A percentile compares a stretch with the other conserved stretches of the same genome.
Conservation (phyloP, 2,329 filamentous ascomycete genomes). For the Iodosphaeria phyllophila region DNA sequence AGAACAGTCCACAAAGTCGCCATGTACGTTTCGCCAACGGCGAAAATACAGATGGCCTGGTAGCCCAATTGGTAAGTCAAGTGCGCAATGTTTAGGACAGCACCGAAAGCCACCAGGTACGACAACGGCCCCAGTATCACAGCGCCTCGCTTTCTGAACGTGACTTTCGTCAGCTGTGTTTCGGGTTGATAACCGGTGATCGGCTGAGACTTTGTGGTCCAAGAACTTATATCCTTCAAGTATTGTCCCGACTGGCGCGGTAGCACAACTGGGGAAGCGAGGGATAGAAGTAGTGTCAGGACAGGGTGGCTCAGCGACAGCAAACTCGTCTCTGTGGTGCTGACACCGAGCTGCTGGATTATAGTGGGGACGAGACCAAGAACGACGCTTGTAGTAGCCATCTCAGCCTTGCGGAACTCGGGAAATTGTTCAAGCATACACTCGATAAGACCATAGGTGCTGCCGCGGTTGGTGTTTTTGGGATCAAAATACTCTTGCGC, state of each 20-base stretch:
- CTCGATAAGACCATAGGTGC: constrained; percentile 2
- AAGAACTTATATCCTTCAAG: no score
- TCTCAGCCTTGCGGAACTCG: constrained; percentile 7
- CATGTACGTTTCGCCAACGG: background rate
- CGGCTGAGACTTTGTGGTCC: constrained; percentile 1
- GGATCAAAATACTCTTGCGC: no score
- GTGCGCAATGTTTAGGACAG: constrained; percentile 9
- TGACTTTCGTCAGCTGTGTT: no score
- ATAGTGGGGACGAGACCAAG: constrained; percentile 8
- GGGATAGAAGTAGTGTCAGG: constrained; percentile 6
- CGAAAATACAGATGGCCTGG: constrained; percentile 9
- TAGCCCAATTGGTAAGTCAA: constrained; percentile 10
- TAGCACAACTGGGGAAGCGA: constrained; percentile 6
- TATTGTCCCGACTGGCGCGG: background rate
- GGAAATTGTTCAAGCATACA: constrained; percentile 6
- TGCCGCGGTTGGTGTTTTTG: no score
- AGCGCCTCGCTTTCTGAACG: constrained; percentile 2
- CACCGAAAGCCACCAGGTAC: constrained; percentile 7
- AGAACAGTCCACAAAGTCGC: background rate
- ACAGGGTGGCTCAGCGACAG: constrained; percentile 5
- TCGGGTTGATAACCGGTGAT: no score
- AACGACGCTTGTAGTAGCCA: constrained; percentile 6
- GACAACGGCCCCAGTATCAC: constrained; percentile 3
- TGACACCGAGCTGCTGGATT: constrained; percentile 6
- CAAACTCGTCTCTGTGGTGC: constrained; percentile 6